Evolutionary conservation across 352 stramenopile genomes (phyloP), one percentile per base, ranked within the genome.

Genomic region (Thraustochytrium sp.): DNA sequence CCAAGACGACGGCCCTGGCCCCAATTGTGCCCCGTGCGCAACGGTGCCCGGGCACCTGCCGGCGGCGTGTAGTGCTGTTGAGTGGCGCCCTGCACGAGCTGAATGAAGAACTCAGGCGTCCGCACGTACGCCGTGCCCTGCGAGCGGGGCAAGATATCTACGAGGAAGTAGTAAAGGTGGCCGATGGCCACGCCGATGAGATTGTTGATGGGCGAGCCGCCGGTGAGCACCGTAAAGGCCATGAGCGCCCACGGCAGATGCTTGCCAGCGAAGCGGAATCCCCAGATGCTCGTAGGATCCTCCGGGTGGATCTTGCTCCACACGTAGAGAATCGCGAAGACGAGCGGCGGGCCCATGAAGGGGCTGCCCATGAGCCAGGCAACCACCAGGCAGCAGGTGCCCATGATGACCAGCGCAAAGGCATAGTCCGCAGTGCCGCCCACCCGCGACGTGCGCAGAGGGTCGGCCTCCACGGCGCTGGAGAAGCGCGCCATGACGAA

Each of bases 291-390:
- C 16, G 94, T 91, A 36, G 91, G 90, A 5, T 89, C 88, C 21
- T 92, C 94, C 51, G 92, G 89, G 82, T 96, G 92, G 11, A 90
- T 90, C 49, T 91, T 91, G 84, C 92, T 96, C 92, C 92, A 96
- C 55, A 96, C 88, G 87, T 96, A 96, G 38, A 95, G 89, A 76
- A 95, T 94, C 89, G 93, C 94, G 75, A 96, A 95, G 86, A 94
- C 94, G 37, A 96, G 88, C 46, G 92, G 91, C 49, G 89, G 89
- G 62, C 91, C 91, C 13, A 95, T 86, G 87, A 96, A 96, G 46
- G 89, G 89, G 18, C 95, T 86, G 29, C 85, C 87, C 89, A 95
- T 93, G 85, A 94, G 92, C 84, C 93, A 93, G 42, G 88, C 91
- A 38, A 94, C 84, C 59, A 95, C 86, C 90, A 94, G 78, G 18